Base-by-base conservation (phyloP, 352 stramenopile genomes). In the Pythium vanterpoolii region DNA sequence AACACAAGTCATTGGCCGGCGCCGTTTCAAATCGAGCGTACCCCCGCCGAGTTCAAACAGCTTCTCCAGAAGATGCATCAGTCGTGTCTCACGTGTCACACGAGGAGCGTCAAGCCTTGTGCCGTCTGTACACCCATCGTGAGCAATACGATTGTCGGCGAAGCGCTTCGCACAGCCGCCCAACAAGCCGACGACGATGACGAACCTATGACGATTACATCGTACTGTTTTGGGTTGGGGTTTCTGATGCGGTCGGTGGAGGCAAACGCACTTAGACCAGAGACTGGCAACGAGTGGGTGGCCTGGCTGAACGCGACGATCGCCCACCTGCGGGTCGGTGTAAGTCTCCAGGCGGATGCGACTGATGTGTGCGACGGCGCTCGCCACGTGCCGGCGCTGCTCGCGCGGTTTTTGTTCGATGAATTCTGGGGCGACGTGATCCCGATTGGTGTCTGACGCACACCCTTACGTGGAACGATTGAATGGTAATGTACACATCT, bases 11-110 rank as follows among this genome's bases (percentile, higher is more conserved):
- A 28, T 0, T 45, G 24, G n/a, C 39, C 47, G 21, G 28, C 36
- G 57, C 57, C 57, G 18, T 64, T 64, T 40, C 57, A 64, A 48
- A 58, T 64, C 48, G 57, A 64, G 39, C 47, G 57, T 31, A 64
- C 57, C n/a, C 39, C 39, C 0, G 40, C 44, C 21, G 47, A 64
- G 31, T n/a, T 64, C 11, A 16, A 33, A 0, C 21, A 53, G 57
- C 40, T 64, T 14, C n/a, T 53, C 47, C 21, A 10, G 2, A 30
- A 47, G 28, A 53, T 64, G 38, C 47, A 30, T 30, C 33, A 64
- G 4, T 58, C 39, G 57, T 46, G 50, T 13, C 13, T 13, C 24
- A 47, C 38, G 18, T 38, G 23, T 4, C 43, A 49, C 23, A 30
- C 18, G 4, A 16, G 21, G 1, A 10, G 10, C 26, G 27, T 49